phyloP scores from a whole-genome alignment of 352 stramenopile species.

The Poterioochromonas sp. region DNA sequence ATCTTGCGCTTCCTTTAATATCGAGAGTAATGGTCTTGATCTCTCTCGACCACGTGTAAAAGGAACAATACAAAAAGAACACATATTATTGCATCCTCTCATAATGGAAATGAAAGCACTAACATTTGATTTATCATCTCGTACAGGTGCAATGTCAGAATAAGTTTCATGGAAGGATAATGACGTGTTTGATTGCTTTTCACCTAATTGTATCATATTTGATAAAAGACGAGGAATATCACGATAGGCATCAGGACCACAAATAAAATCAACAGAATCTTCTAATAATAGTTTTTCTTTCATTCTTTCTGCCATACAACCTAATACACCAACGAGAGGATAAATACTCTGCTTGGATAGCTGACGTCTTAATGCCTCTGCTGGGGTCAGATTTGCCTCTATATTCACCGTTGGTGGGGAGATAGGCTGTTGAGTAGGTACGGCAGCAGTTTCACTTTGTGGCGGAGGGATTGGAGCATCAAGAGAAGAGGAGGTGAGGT shows the following conservation, averaged over 20 bases:
- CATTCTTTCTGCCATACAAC: constrained; percentile 98
- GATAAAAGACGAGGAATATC: constrained; percentile 86
- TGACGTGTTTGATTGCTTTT: constrained; percentile 79
- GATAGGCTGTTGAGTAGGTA: too few relatives aligned
- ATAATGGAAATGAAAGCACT: constrained; percentile 95
- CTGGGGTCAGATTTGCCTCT: too few relatives aligned
- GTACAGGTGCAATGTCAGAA: constrained; percentile 88
- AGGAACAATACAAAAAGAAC: constrained; percentile 98
- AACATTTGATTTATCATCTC: constrained; percentile 65
- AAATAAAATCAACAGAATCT: constrained; percentile 87
- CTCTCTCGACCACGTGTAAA: constrained; percentile 95
- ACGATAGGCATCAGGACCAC: constrained; percentile 94
- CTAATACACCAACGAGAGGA: constrained; percentile 81
- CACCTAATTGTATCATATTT: background rate
- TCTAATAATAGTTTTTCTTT: constrained; percentile 85
- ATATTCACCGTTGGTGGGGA: too few relatives aligned
- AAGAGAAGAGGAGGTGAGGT: too few relatives aligned
- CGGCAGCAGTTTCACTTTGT: too few relatives aligned
- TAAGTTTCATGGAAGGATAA: constrained; percentile 97
- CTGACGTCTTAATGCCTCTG: background rate
- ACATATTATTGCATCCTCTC: constrained; percentile 99
- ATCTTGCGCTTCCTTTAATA: constrained; percentile 80
- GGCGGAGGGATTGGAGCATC: too few relatives aligned
- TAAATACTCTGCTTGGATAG: too few relatives aligned
- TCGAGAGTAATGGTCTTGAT: constrained; percentile 70